Evolutionary conservation across 441 rosid species (phyloP), one percentile per base, ranked within the genome.

Genomic region (Euphorbia corollata): DNA sequence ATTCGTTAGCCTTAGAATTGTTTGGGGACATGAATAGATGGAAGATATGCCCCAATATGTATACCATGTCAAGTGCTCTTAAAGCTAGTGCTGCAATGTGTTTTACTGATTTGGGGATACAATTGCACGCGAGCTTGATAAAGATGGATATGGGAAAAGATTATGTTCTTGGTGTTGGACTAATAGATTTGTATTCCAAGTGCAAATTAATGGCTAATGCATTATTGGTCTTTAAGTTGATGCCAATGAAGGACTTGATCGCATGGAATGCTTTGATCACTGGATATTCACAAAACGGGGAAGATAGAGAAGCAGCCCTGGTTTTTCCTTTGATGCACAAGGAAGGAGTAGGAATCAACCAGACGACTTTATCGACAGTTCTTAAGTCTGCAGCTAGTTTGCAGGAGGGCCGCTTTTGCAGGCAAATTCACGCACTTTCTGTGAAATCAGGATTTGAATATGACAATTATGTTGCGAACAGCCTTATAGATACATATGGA

Each of bases 401-500:
- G 82, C 84, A 76, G 75, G 81, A 48, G 57, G 68, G 23, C 57
- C 19, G 56, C 47, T 8, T 77, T 61, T 82, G 86, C 73, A 65
- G 70, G 62, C 89, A 84, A 78, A 64, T 83, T 63, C 91, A 88
- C 68, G 65, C 80, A 24, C 77, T 88, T 43, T 74, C 79, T 13
- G 54, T 73, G 56, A 86, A 83, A 81, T 78, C 81, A 27, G 91
- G 89, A 65, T 75, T 78, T 69, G 80, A 68, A 54, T 65, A 45
- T 27, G 85, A 83, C 65, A 57, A 39, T 71, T 87, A 86, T 59
- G 78, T 82, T 6, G 70, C 78, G 12, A 88, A 85, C 71, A 82
- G 89, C 75, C 81, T 88, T n/a, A 75, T 83, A 32, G 94, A 88
- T 77, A 64, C 86, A 8, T 88, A 86, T 69, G 87, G 87, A 57